These are phyloP conservation scores for Eucalyptus pauciflora DNA, from an alignment of 345 rosid species.

Conservation along the genomic window DNA sequence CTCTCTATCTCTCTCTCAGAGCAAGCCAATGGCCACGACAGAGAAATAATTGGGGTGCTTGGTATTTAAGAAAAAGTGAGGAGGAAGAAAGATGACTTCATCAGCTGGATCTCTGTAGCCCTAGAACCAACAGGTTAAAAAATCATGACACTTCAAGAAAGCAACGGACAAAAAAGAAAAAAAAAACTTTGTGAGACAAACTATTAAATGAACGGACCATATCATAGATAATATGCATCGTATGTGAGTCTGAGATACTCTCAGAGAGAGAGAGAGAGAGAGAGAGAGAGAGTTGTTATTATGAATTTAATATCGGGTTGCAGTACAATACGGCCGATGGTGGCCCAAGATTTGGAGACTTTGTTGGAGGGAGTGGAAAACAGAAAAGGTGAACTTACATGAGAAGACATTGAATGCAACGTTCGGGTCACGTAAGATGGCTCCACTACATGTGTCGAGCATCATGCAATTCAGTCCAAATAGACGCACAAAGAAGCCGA, in stretches of 20 bases:
- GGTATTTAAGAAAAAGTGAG: background rate
- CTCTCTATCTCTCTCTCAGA: background rate
- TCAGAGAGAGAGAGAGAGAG: background rate
- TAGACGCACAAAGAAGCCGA: background rate
- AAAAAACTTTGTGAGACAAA: background rate
- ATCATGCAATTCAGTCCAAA: background rate
- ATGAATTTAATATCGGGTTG: background rate
- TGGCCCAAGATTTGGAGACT: background rate
- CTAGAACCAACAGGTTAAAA: background rate
- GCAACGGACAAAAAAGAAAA: background rate
- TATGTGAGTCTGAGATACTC: background rate
- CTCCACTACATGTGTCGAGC: background rate
- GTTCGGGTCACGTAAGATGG: background rate
- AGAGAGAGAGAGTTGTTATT: background rate
- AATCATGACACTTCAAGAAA: background rate
- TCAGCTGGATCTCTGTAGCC: background rate
- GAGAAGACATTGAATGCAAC: background rate
- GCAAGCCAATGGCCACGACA: conserved; percentile 2
- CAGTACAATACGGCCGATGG: background rate
- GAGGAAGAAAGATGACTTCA: background rate
- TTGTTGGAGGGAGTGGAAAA: background rate
- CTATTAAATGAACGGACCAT: background rate
- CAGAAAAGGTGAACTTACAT: background rate
- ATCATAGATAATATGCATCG: background rate
- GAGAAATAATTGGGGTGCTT: background rate